Evolutionary conservation across 768 basidiomycete species (phyloP), one percentile per base, ranked within the genome.

Genomic region (Auricularia sp.): DNA sequence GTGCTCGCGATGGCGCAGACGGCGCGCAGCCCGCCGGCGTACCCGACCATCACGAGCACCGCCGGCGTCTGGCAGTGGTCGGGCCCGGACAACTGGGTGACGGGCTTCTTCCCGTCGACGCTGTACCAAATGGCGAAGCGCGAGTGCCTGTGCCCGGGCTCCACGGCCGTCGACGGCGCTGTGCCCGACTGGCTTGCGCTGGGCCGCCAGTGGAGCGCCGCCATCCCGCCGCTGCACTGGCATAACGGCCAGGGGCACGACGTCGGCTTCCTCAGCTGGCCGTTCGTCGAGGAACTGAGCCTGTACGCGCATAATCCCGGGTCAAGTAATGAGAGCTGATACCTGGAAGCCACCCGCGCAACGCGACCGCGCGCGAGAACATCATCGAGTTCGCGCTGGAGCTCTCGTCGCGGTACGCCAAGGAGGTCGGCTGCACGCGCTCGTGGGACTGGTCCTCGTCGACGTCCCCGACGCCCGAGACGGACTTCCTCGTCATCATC

Each of bases 91-190:
- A 58, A 42, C 35, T 88, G 87, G 86, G 86, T 86, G 0, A 82
- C 84, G 1, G 86, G 85, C 0, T 88, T 89, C 77, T 84, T 88
- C 72, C 85, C 86, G 1, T 78, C 79, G 10, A 82, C 82, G 2
- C 73, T 80, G 34, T 89, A 89, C 67, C 85, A 82, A 13, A 74
- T 89, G 63, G 79, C 86, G 70, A 77, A 79, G 51, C 79, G 88
- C 29, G 75, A 79, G 63, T 68, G 69, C 34, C 73, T 86, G 3
- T 88, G 87, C 68, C 69, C 68, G 18, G 73, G 75, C 29, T 67
- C 78, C 0, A 75, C 75, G 7, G 64, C 73, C 1, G 72, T 72
- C 2, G 79, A 80, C 58, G 78, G 73, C 73, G 73, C 33, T 69
- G 69, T 35, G 29, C 56, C 56, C 11, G 63, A 64, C 47, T 61